Percentiles rank a stretch among this genome's conserved stretches.
phyloP scores from a whole-genome alignment of 495 filamentous ascomycete species.

The Opeltia flavorubescens region DNA sequence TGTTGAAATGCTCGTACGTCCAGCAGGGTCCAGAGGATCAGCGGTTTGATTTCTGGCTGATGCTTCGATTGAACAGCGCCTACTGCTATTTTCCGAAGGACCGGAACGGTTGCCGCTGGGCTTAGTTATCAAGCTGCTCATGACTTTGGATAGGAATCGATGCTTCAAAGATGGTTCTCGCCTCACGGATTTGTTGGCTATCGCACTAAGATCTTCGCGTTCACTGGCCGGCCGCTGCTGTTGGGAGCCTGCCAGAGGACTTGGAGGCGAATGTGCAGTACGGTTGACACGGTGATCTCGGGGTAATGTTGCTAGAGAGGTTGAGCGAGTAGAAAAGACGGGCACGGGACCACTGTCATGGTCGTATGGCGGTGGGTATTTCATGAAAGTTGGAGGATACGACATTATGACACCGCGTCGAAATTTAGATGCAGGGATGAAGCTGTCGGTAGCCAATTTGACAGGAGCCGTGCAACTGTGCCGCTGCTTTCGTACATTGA shows the following conservation, averaged over 20 bases:
- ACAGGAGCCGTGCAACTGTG: neutral
- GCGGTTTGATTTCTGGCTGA: neutral
- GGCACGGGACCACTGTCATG: neutral
- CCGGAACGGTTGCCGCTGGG: neutral
- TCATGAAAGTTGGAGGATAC: slow-evolving; percentile 4
- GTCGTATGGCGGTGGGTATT: neutral
- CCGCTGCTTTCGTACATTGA: too few relatives aligned
- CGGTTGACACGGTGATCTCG: too few relatives aligned
- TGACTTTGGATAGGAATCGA: slow-evolving; percentile 9
- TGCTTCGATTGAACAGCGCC: neutral
- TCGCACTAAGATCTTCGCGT: neutral
- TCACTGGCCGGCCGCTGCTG: neutral
- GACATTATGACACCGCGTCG: slow-evolving; percentile 1
- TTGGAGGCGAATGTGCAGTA: too few relatives aligned
- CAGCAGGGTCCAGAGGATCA: neutral
- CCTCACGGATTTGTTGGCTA: neutral
- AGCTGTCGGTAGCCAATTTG: neutral
- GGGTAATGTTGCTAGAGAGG: neutral
- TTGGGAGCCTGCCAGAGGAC: neutral
- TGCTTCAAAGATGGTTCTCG: slow-evolving; percentile 5
- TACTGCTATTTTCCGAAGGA: neutral
- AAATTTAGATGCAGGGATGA: neutral
- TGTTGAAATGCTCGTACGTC: slow-evolving; percentile 2
- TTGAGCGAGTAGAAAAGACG: neutral
- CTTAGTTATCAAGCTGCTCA: slow-evolving; percentile 4